Evolutionary conservation across 306 rosid genomes (phyloP), one percentile per base, ranked within the genome.

Genomic region (Arachis stenosperma): DNA sequence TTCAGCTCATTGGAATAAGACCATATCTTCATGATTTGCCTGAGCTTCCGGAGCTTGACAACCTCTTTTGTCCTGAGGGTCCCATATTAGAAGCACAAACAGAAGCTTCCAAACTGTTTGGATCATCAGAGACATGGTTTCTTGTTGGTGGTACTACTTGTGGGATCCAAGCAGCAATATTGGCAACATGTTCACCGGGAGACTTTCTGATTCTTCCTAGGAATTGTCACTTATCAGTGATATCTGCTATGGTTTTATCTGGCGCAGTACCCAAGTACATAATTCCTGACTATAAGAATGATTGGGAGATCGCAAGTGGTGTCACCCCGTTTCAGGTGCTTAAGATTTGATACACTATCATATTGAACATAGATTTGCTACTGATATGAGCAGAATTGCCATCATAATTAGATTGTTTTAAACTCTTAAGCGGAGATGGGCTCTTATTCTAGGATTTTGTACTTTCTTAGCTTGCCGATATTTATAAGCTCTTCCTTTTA

Each of bases 111-210:
- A 79, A 85, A 76, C 75, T 93, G 73, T 90, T 93, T 76, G 93
- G 96, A 47, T 82, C 98, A 2, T 80, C 77, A 57, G 72, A 90
- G 69, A 90, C 97, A 61, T 93, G 98, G 98, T 93, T 93, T 73
- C 97, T 93, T 42, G 96, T 93, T 42, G 98, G 97, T 46, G 98
- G 98, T 36, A 84, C 96, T 51, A 93, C 98, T 11, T 93, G 93
- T 77, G 98, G 97, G 68, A 87, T 90, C 69, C 97, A 93, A 81
- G 92, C 98, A 10, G 93, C 96, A 7, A 82, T 85, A 44, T 90
- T 90, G 98, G 89, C 97, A 44, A 85, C 96, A 11, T 89, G 93
- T 81, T 83, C 84, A 3, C 97, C 97, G 0, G 93, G 97, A 56
- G 88, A 90, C 15, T 79, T 39, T 77, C 86, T 93, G 11, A 82